Percentiles rank a stretch among this genome's conserved stretches.
These are phyloP conservation scores for Gnomoniopsis sp. DNA, from an alignment of 2,329 filamentous ascomycete species.

Conservation along the genomic window DNA sequence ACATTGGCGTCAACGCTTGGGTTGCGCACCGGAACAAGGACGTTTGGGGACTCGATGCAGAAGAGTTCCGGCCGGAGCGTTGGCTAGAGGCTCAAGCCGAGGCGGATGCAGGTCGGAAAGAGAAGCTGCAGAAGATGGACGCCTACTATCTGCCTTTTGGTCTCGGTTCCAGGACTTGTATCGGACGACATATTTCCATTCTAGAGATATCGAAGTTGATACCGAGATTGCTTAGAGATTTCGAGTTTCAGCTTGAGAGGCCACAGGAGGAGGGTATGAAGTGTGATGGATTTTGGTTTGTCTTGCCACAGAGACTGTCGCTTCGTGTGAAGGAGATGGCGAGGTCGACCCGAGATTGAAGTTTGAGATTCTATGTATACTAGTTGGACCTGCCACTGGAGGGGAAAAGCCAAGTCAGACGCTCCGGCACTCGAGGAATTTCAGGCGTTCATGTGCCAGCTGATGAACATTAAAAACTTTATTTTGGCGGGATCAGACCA, in stretches of 20 bases:
- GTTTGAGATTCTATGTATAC: background rate
- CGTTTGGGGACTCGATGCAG: conserved; percentile 12
- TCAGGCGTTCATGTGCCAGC: too few species aligned
- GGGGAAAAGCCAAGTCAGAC: too few species aligned
- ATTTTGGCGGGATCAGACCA: too few species aligned
- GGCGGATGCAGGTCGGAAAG: background rate
- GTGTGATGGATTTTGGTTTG: conserved; percentile 10
- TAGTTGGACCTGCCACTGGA: too few species aligned
- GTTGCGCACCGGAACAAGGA: conserved; percentile 13
- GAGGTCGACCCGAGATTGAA: background rate
- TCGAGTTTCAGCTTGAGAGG: conserved; percentile 12
- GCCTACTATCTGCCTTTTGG: conserved; percentile 13
- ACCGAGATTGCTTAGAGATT: conserved; percentile 11
- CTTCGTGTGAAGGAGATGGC: conserved; percentile 1
- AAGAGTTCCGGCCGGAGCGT: conserved; percentile 13
- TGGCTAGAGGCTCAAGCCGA: conserved; percentile 14
- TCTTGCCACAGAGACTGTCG: conserved; percentile 6
- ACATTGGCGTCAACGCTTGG: conserved; percentile 15
- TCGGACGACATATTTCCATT: conserved; percentile 13
- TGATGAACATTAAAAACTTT: too few species aligned
- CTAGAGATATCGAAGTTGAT: conserved; percentile 15
- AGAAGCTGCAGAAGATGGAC: conserved; percentile 12
- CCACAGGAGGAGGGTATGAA: conserved; percentile 7
- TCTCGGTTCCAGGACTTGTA: conserved; percentile 9
- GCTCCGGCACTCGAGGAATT: too few species aligned